Evolutionary conservation across 2,329 filamentous ascomycete species (phyloP), one percentile per base, ranked within the genome.

Genomic region (Penicillium sp.): DNA sequence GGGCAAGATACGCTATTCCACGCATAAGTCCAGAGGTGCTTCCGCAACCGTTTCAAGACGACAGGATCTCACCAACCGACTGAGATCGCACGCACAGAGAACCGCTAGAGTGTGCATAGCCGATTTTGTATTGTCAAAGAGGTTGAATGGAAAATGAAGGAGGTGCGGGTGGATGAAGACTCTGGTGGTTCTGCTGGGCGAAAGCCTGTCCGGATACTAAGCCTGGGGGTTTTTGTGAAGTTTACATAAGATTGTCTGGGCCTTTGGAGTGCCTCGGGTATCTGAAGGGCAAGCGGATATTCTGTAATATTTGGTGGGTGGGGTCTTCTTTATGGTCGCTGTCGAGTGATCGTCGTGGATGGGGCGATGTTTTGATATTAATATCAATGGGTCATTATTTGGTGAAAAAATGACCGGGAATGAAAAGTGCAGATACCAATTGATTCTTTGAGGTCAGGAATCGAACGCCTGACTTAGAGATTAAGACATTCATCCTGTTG

Each of bases 121-220:
- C 1, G 27, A 29, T 12, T 29, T 2, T 2, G 2, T 12, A 65
- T 67, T 41, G 43, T 65, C 4, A 67, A 67, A 23, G 60, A 67
- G 47, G 56, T 66, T 6, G 43, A 64, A 38, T 66, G 58, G 65
- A 50, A 64, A 31, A 52, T 62, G 6, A 62, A 58, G 8, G 62
- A 66, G 54, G 59, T 57, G 25, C 40, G 50, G 25, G 9, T 43
- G 7, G 48, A 42, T 27, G 43, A 23, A 6, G 25, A 31, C 1
- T 17, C n/a, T 3, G 37, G 23, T 17, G n/a, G 19, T 29, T 10
- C 2, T 19, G 9, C 27, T 9, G 27, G 3, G 27, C 27, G 27
- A 29, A 29, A 29, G 27, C 9, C 27, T 29, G 4, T 10, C 27
- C 27, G 2, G 9, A 29, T 29, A 29, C 27, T 29, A 29, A n/a